phyloP scores from a whole-genome alignment of 495 filamentous ascomycete genomes.

The Cladorrhinum samala region DNA sequence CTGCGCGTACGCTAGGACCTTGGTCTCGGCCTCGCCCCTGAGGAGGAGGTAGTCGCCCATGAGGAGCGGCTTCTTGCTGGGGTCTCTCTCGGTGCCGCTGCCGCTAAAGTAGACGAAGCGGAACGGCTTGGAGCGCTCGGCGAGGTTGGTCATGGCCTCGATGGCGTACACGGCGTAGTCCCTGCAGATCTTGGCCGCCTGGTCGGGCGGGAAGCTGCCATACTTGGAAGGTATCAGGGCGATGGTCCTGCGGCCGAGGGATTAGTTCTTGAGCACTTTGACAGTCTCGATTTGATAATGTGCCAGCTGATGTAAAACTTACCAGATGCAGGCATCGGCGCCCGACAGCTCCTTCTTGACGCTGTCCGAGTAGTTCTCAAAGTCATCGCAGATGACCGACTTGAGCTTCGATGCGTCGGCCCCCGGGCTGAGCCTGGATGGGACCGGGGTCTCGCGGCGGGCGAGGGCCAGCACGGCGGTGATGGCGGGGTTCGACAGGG shows the following conservation, averaged over 20 bases:
- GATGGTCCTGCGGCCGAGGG: too few species aligned
- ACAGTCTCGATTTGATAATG: too few species aligned
- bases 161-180: slow-evolving; percentile 39
- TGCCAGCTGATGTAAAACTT: too few species aligned
- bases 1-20: slow-evolving; percentile 33
- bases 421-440: slow-evolving; percentile 2
- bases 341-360: slow-evolving; percentile 35
- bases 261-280: too few species aligned
- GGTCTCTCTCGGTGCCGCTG: slow-evolving; percentile 31
- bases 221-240: slow-evolving; percentile 36
- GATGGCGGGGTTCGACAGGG: slow-evolving; percentile 31
- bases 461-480: slow-evolving; percentile 40
- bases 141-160: slow-evolving; percentile 27
- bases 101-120: slow-evolving; percentile 47
- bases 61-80: slow-evolving; percentile 29
- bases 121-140: slow-evolving; percentile 22
- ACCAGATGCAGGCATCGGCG: slow-evolving; percentile 52
- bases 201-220: slow-evolving; percentile 26
- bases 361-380: slow-evolving; percentile 36
- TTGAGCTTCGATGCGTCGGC: slow-evolving; percentile 35
- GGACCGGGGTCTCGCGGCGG: slow-evolving; percentile 20
- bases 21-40: slow-evolving; percentile 39
- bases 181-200: slow-evolving; percentile 35
- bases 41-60: slow-evolving; percentile 38
- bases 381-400: slow-evolving; percentile 35